Evolutionary conservation across 257 asterid species (phyloP).

Genomic region (Leonotis leonurus): DNA sequence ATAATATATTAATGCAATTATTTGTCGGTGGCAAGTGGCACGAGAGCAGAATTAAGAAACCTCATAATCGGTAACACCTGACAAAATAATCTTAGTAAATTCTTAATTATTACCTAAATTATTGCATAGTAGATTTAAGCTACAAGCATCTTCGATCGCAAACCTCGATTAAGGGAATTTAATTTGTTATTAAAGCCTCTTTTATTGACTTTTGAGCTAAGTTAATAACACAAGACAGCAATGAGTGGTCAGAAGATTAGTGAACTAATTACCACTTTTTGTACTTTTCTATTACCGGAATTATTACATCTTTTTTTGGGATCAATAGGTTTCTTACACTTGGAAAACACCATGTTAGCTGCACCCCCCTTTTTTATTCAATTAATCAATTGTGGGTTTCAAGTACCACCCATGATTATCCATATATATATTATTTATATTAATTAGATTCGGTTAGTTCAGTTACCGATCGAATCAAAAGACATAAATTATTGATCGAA

Average conservation of each 20-base stretch:
- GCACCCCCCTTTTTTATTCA: background rate
- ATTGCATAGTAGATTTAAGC: conserved; percentile 8
- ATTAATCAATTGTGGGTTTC: background rate
- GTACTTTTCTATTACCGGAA: conserved; percentile 3
- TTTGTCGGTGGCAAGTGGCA: conserved; percentile 33
- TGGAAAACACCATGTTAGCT: background rate
- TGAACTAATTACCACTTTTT: conserved; percentile 7
- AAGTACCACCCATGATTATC: background rate
- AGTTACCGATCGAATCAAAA: too few relatives aligned
- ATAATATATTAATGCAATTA: too few relatives aligned
- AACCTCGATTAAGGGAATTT: background rate
- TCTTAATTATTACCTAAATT: background rate
- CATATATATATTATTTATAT: too few relatives aligned
- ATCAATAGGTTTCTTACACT: background rate
- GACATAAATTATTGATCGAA: too few relatives aligned
- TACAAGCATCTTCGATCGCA: conserved; percentile 6
- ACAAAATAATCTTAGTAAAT: conserved; percentile 3
- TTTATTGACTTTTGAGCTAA: conserved; percentile 17
- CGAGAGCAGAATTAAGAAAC: conserved; percentile 20
- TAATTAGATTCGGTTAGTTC: too few relatives aligned
- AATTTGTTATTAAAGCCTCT: background rate
- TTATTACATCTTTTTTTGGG: background rate
- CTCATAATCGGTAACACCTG: conserved; percentile 6
- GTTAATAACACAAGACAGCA: conserved; percentile 13
- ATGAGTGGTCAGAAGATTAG: conserved; percentile 13